Percentiles rank a stretch among this genome's conserved stretches.
phyloP scores from a whole-genome alignment of 1,284 basidiomycete species.

The Cutaneotrichosporon mucoides region DNA sequence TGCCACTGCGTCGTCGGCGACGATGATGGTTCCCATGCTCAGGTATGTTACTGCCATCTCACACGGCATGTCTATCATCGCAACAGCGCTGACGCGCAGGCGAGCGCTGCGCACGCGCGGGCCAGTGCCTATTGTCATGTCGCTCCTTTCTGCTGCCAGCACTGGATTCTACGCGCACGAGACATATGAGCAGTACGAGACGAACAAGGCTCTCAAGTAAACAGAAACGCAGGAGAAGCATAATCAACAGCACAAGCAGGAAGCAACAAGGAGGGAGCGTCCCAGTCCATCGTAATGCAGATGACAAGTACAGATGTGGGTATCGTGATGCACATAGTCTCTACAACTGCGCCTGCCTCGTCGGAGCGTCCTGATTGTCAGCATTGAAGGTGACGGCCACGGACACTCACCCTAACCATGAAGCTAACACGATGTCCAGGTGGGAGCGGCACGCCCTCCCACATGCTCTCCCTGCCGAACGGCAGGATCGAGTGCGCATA shows the following conservation, averaged over 20 bases:
- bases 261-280: too few species aligned
- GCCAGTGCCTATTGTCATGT: constrained; percentile 26
- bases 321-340: background rate
- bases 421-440: constrained; percentile 40
- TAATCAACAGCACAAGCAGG: too few species aligned
- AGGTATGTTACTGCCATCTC: background rate
- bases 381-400: background rate
- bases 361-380: constrained; percentile 5
- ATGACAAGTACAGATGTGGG: background rate
- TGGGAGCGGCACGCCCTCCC: constrained; percentile 26
- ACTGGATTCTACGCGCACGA: constrained; percentile 28
- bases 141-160: constrained; percentile 26
- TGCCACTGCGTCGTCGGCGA: constrained; percentile 25
- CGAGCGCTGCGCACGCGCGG: constrained; percentile 28
- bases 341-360: background rate
- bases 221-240: too few species aligned
- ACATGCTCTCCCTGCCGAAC: constrained; percentile 24
- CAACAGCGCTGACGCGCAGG: constrained; percentile 13
- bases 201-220: background rate
- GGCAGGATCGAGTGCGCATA: constrained; percentile 41
- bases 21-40: constrained; percentile 5
- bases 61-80: too few species aligned
- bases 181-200: background rate
- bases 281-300: too few species aligned
- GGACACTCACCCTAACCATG: constrained; percentile 34